Evolutionary conservation across 768 basidiomycete species (phyloP).

Genomic region (Agaricus subrufescens): DNA sequence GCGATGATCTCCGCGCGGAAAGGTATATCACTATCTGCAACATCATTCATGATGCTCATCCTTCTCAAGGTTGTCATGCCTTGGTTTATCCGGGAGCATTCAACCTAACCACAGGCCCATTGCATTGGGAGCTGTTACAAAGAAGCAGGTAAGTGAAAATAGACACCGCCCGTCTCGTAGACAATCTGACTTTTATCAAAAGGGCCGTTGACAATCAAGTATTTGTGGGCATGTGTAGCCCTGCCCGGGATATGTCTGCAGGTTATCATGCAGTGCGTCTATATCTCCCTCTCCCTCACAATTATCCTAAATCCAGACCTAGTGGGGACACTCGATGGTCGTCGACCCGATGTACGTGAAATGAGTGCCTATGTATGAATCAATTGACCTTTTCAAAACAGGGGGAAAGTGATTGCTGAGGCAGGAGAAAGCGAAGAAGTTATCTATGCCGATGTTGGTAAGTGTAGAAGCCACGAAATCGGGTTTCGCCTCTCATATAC

Average conservation of each 20-base stretch:
- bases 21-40: slow-evolving; percentile 41
- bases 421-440: slow-evolving; percentile 78
- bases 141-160: slow-evolving; percentile 54
- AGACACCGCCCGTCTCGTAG: not conserved
- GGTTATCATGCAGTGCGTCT: slow-evolving; percentile 81
- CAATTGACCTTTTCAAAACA: too few species aligned
- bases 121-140: slow-evolving; percentile 94
- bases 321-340: slow-evolving; percentile 91
- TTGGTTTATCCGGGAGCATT: slow-evolving; percentile 94
- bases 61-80: slow-evolving; percentile 66
- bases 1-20: slow-evolving; percentile 86
- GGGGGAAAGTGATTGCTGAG: slow-evolving; percentile 39
- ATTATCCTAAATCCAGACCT: not conserved
- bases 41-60: not conserved
- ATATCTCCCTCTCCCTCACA: not conserved
- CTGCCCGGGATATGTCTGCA: slow-evolving; percentile 79
- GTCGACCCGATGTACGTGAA: slow-evolving; percentile 80
- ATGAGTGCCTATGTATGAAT: not conserved
- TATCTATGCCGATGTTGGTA: slow-evolving; percentile 77
- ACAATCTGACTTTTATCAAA: not conserved
- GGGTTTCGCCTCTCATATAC: not conserved
- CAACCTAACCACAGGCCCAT: slow-evolving; percentile 91
- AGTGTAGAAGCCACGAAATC: slow-evolving; percentile 18
- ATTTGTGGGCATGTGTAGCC: slow-evolving; percentile 95
- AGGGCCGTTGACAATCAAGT: slow-evolving; percentile 94